Percentiles rank a stretch among this genome's conserved stretches.
Evolutionary conservation across 2,329 filamentous ascomycete species (phyloP).

Genomic region (Neurospora crassa): DNA sequence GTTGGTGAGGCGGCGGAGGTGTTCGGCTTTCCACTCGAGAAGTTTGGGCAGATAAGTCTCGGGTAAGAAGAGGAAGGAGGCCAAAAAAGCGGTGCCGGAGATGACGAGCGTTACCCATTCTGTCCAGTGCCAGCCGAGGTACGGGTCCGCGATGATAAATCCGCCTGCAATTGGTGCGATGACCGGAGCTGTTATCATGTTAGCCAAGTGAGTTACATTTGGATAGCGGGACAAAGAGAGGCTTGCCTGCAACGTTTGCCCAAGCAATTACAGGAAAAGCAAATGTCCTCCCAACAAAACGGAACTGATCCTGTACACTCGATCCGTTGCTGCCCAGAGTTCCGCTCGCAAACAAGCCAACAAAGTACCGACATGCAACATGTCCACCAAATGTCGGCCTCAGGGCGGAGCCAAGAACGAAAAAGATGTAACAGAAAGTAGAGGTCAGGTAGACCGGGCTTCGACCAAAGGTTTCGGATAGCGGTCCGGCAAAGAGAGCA

Average conservation of each 20-base stretch:
- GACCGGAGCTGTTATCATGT: slow-evolving; percentile 22
- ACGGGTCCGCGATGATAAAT: slow-evolving; percentile 28
- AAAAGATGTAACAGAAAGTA: slow-evolving; percentile 36
- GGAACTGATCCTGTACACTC: slow-evolving; percentile 38
- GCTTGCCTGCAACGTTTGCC: slow-evolving; percentile 27
- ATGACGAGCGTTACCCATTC: slow-evolving; percentile 34
- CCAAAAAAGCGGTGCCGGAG: slow-evolving; percentile 22
- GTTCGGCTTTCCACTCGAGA: slow-evolving; percentile 33
- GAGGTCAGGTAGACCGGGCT: slow-evolving; percentile 40
- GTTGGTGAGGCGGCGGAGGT: slow-evolving; percentile 29
- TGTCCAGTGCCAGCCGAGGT: slow-evolving; percentile 35
- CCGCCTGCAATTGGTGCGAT: slow-evolving; percentile 35
- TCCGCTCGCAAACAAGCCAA: slow-evolving; percentile 32
- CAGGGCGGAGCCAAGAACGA: slow-evolving; percentile 37
- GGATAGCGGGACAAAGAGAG: neutral
- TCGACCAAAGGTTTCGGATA: slow-evolving; percentile 37
- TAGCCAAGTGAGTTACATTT: neutral
- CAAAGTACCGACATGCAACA: slow-evolving; percentile 38
- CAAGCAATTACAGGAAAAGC: slow-evolving; percentile 41
- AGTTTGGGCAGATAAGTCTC: slow-evolving; percentile 41
- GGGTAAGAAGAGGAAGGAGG: slow-evolving; percentile 34
- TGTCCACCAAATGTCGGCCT: slow-evolving; percentile 36
- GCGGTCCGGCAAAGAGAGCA: slow-evolving; percentile 36
- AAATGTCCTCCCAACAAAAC: slow-evolving; percentile 35
- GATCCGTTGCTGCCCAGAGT: slow-evolving; percentile 30